A percentile compares a stretch with the other conserved stretches of the same genome.
phyloP scores from a whole-genome alignment of 1,284 basidiomycete genomes.

The Serendipita sp. region DNA sequence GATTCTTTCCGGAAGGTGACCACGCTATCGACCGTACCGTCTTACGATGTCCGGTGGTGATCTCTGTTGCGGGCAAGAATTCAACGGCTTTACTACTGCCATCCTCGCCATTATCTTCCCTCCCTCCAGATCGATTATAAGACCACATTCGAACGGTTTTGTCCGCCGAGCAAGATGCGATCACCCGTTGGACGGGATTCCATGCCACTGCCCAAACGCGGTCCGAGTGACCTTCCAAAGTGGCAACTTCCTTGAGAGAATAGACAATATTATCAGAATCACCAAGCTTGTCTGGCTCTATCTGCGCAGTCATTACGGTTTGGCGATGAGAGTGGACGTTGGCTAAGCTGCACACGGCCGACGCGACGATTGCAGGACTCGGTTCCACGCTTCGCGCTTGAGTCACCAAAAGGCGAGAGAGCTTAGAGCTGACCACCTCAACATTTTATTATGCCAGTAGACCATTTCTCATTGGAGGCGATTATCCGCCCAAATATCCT shows the following conservation, averaged over 20 bases:
- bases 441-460: background rate
- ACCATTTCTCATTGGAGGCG: conserved; percentile 68
- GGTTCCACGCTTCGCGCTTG: background rate
- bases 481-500: conserved; percentile 91
- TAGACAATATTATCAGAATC: background rate
- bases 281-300: background rate
- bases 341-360: background rate
- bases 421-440: background rate
- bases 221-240: conserved; percentile 57
- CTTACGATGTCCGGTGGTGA: conserved; percentile 75
- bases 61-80: conserved; percentile 48
- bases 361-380: background rate
- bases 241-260: conserved; percentile 10
- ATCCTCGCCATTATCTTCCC: conserved; percentile 14
- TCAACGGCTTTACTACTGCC: conserved; percentile 13
- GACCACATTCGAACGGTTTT: conserved; percentile 79
- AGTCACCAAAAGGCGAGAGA: background rate
- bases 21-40: conserved; percentile 86
- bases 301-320: background rate
- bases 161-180: conserved; percentile 91
- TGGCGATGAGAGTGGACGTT: background rate
- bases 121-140: conserved; percentile 32
- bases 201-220: conserved; percentile 83
- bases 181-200: conserved; percentile 71
- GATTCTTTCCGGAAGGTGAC: conserved; percentile 73